These are phyloP conservation scores for Umbelopsis sp. DNA, from an alignment of 192 early-diverging fungal genomes.

Conservation along the genomic window DNA sequence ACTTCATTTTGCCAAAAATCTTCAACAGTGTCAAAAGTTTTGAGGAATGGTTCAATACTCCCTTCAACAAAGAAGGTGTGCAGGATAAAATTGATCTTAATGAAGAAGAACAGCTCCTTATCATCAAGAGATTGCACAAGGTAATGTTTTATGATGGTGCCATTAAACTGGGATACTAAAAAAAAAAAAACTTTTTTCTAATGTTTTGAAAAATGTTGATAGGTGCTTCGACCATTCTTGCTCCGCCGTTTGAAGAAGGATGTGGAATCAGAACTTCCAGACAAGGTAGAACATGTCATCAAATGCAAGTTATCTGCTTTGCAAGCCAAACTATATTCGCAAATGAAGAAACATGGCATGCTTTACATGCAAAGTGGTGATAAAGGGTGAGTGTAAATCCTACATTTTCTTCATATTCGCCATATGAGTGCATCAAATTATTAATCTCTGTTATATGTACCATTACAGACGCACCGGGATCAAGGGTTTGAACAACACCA, in stretches of 20 bases:
- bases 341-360: conserved; percentile 80
- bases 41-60: conserved; percentile 99
- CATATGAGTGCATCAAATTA: not conserved
- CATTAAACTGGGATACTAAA: too few species aligned
- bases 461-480: conserved; percentile 50
- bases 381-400: conserved; percentile 52
- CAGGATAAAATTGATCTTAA: conserved; percentile 91
- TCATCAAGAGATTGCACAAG: conserved; percentile 96
- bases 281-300: conserved; percentile 95
- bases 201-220: not conserved
- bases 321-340: conserved; percentile 81
- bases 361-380: conserved; percentile 67
- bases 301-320: conserved; percentile 90
- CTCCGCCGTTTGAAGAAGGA: conserved; percentile 96
- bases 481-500: conserved; percentile 89
- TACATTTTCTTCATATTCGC: not conserved
- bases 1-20: conserved; percentile 94
- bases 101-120: conserved; percentile 97
- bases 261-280: conserved; percentile 96
- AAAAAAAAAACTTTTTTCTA: too few species aligned
- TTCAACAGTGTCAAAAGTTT: conserved; percentile 97
- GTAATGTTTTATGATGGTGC: too few species aligned
- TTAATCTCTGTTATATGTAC: conserved; percentile 4
- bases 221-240: conserved; percentile 92
- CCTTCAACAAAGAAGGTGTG: conserved; percentile 78